Percentiles rank a stretch among this genome's conserved stretches.
Conservation (phyloP, 805 yeast species). For the Grigorovia jiainica region DNA sequence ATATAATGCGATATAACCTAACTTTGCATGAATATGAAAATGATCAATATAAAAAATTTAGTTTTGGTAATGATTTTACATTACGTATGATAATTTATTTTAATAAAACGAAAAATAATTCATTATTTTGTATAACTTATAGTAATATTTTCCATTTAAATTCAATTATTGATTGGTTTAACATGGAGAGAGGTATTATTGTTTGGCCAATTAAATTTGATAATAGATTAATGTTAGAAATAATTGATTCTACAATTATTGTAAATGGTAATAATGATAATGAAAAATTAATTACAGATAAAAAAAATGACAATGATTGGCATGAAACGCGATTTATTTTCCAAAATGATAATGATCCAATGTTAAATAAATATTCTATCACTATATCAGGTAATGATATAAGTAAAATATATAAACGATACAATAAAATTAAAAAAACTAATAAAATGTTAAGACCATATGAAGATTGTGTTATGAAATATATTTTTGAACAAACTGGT, state of each 20-base stretch:
- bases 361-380: slow-evolving; percentile 8
- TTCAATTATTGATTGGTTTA: slow-evolving; percentile 21
- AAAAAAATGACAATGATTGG: too few species aligned
- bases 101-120: not conserved
- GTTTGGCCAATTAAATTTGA: slow-evolving; percentile 19
- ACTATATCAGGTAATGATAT: slow-evolving; percentile 23
- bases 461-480: slow-evolving; percentile 1
- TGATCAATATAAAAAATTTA: not conserved
- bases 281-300: not conserved
- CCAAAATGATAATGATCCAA: not conserved
- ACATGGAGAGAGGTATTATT: slow-evolving; percentile 18
- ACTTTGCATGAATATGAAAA: not conserved
- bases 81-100: not conserved
- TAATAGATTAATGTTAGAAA: slow-evolving; percentile 15
- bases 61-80: not conserved
- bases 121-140: not conserved
- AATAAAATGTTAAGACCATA: not conserved
- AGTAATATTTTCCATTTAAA: not conserved
- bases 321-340: slow-evolving; percentile 24
- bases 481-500: slow-evolving; percentile 24
- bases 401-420: slow-evolving; percentile 9
- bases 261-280: not conserved
- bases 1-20: slow-evolving; percentile 1
- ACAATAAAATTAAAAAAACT: not conserved
- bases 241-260: slow-evolving; percentile 16